phyloP scores from a whole-genome alignment of 768 basidiomycete species.

The Phylloporus sp. region DNA sequence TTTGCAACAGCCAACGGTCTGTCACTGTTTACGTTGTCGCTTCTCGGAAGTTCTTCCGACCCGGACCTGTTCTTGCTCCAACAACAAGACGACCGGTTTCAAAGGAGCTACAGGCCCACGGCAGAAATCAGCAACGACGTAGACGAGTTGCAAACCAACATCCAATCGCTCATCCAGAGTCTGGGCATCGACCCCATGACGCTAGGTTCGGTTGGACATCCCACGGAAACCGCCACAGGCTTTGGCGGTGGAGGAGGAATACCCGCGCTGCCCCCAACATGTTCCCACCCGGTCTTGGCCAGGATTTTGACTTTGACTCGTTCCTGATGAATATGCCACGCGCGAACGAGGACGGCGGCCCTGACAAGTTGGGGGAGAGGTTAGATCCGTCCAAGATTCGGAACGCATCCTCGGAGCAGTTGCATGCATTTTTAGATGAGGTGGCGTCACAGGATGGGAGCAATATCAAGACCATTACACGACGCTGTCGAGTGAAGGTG shows the following conservation, averaged over 20 bases:
- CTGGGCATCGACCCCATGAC: slow-evolving; percentile 56
- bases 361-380: slow-evolving; percentile 33
- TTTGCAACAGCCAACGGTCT: slow-evolving; percentile 17
- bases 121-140: slow-evolving; percentile 70
- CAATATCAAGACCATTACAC: no score
- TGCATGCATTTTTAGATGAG: slow-evolving; percentile 42
- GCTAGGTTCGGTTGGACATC: slow-evolving; percentile 11
- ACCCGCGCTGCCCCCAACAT: slow-evolving; percentile 7
- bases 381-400: slow-evolving; percentile 28
- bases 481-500: no score
- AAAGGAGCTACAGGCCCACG: slow-evolving; percentile 55
- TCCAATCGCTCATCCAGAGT: slow-evolving; percentile 66
- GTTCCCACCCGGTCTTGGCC: slow-evolving; percentile 9
- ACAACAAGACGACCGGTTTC: slow-evolving; percentile 40
- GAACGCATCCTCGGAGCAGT: slow-evolving; percentile 32
- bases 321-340: slow-evolving; percentile 38
- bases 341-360: slow-evolving; percentile 22
- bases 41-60: slow-evolving; percentile 24
- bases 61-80: slow-evolving; percentile 31
- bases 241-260: slow-evolving; percentile 7
- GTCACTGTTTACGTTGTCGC: slow-evolving; percentile 23
- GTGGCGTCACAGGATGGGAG: slow-evolving; percentile 33
- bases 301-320: slow-evolving; percentile 37
- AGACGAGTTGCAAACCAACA: slow-evolving; percentile 58
- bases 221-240: slow-evolving; percentile 8